Base-by-base conservation (phyloP, 306 rosid genomes). In the Hylodesmum podocarpum region DNA sequence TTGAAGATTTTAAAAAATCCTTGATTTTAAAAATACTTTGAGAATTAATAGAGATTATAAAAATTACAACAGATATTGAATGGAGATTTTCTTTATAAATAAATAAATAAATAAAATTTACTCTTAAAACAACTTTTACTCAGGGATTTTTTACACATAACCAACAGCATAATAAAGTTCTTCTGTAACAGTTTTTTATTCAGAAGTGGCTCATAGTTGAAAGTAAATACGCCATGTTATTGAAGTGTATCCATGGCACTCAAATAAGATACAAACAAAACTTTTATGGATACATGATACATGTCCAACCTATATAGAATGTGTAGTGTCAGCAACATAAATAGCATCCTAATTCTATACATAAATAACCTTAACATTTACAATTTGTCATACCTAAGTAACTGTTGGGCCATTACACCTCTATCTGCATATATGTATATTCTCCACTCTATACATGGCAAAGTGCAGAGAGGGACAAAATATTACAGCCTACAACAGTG, bases 371-470 rank as follows among this genome's bases (percentile, higher is more conserved):
- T 67, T 74, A 9, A n/a, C 80, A 80, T 85, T 79, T 81, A 82
- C 86, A 82, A 79, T 51, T 59, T 66, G 78, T 76, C 72, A 36
- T 68, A 70, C 82, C 82, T 59, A 39, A 71, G 31, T 31, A 46
- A 58, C 73, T 65, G 66, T 55, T 53, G 51, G 58, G 46, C 82
- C 70, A 64, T 75, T 74, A 65, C 80, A 80, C 76, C 85, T 80
- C 82, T 72, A 73, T 49, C 76, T 70, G 74, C 87, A 73, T 66
- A 75, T 58, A 78, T 58, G 50, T 41, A 62, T 61, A 82, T 82
- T 81, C 68, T 81, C 73, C 75, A 82, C 87, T 81, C 87, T 81
- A 63, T 79, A 82, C 84, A 87, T 51, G 86, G 76, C 87, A 82
- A 77, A 71, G 34, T n/a, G n/a, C n/a, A 4, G n/a, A 72, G 71